Percentiles rank a stretch among this genome's conserved stretches.
These are phyloP conservation scores for Scutellaria galericulata DNA, from an alignment of 257 asterid species.

Conservation along the genomic window DNA sequence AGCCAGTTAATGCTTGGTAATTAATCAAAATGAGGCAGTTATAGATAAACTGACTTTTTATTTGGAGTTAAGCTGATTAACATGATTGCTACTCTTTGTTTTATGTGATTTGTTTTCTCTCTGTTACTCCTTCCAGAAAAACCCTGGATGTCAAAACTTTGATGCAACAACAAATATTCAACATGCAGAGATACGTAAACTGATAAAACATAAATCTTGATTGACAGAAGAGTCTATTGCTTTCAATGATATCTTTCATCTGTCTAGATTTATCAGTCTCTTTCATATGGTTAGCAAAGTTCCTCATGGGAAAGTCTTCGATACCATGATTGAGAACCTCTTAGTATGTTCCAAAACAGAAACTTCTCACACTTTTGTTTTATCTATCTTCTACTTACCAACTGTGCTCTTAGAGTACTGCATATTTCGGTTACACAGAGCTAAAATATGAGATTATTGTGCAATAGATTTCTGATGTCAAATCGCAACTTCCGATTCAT, in stretches of 20 bases:
- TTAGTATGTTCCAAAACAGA: neutral
- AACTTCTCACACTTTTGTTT: neutral
- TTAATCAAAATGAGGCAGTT: neutral
- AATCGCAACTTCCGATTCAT: too few species aligned
- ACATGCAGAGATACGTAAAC: neutral
- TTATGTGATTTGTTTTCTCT: neutral
- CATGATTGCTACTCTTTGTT: neutral
- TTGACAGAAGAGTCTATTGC: neutral
- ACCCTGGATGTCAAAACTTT: neutral
- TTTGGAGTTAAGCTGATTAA: conserved; percentile 5
- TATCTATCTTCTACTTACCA: neutral
- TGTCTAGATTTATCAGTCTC: neutral
- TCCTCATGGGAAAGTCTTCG: neutral
- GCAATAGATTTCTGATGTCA: conserved; percentile 3
- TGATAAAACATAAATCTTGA: neutral
- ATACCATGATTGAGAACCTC: neutral
- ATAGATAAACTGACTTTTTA: neutral
- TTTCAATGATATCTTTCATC: conserved; percentile 1
- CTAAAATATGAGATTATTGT: neutral
- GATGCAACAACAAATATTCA: neutral
- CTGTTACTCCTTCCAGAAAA: neutral
- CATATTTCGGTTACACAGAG: neutral
- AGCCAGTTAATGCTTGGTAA: conserved; percentile 1
- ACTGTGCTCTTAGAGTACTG: neutral
- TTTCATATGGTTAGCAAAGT: neutral